These are phyloP conservation scores for Avicennia marina DNA, from an alignment of 257 asterid species.

Conservation along the genomic window DNA sequence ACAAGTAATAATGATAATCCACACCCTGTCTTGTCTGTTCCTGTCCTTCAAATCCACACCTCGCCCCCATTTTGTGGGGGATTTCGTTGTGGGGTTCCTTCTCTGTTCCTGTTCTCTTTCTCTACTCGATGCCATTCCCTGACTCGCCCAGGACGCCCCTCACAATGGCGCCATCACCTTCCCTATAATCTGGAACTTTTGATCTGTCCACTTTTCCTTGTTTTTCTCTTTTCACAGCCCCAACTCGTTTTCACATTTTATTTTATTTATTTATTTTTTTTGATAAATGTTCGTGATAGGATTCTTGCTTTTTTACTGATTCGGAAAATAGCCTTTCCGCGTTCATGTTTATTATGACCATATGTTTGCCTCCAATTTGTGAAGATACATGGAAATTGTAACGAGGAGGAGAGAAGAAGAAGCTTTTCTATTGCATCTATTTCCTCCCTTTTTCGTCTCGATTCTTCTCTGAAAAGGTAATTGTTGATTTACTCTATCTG, in stretches of 20 bases:
- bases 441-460: slow-evolving; percentile 16
- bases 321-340: background rate
- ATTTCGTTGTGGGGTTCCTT: slow-evolving; percentile 24
- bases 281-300: background rate
- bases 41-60: slow-evolving; percentile 11
- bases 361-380: slow-evolving; percentile 15
- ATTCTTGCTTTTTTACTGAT: background rate
- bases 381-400: slow-evolving; percentile 23
- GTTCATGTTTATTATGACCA: slow-evolving; percentile 28
- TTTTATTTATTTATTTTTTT: too few species aligned
- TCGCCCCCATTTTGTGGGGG: slow-evolving; percentile 14
- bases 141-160: background rate
- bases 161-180: background rate
- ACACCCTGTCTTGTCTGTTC: background rate
- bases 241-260: too few species aligned
- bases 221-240: background rate
- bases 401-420: slow-evolving; percentile 20
- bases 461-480: slow-evolving; percentile 25
- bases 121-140: background rate
- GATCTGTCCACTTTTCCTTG: background rate
- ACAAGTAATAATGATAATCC: too few species aligned
- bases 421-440: slow-evolving; percentile 21
- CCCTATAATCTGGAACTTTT: background rate
- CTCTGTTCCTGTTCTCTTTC: slow-evolving; percentile 1
- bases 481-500: background rate